Evolutionary conservation across 768 basidiomycete genomes (phyloP).

Genomic region (Boletus bicolor): DNA sequence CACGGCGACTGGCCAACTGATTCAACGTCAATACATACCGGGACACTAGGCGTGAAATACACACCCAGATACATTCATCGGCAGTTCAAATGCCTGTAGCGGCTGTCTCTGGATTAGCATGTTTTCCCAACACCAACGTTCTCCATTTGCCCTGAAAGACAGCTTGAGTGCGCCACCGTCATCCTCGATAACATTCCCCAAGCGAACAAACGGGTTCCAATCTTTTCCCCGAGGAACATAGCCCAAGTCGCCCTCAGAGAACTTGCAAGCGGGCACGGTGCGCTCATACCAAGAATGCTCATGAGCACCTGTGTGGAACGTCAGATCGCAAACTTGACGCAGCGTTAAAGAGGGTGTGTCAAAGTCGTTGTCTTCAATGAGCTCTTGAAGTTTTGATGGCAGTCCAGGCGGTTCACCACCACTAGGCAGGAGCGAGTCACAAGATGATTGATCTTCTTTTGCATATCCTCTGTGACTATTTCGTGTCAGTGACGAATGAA

Average conservation of each 20-base stretch:
- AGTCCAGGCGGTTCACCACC: constrained; percentile 31
- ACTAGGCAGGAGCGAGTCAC: constrained; percentile 39
- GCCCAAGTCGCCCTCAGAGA: constrained; percentile 43
- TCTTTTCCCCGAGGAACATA: constrained; percentile 37
- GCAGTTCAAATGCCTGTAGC: constrained; percentile 36
- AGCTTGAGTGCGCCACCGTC: constrained; percentile 23
- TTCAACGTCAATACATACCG: neutral
- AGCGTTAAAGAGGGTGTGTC: constrained; percentile 31
- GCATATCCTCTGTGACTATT: constrained; percentile 34
- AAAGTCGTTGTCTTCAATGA: constrained; percentile 35
- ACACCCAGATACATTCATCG: constrained; percentile 33
- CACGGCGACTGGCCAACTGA: constrained; percentile 45
- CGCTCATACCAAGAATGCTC: constrained; percentile 42
- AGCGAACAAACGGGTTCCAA: constrained; percentile 37
- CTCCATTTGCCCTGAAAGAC: constrained; percentile 25
- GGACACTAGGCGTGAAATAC: neutral
- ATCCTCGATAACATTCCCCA: constrained; percentile 39
- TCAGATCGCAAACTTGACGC: constrained; percentile 38
- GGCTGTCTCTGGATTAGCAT: constrained; percentile 26
- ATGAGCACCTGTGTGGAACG: constrained; percentile 34
- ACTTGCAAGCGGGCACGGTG: constrained; percentile 39
- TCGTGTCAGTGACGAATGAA: neutral
- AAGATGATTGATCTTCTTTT: constrained; percentile 41
- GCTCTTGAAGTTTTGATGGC: constrained; percentile 29
- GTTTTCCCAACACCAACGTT: constrained; percentile 40